Percentiles rank a stretch among this genome's conserved stretches.
These are phyloP conservation scores for Calonectria hawksworthii DNA, from an alignment of 2,329 filamentous ascomycete genomes.

Conservation along the genomic window DNA sequence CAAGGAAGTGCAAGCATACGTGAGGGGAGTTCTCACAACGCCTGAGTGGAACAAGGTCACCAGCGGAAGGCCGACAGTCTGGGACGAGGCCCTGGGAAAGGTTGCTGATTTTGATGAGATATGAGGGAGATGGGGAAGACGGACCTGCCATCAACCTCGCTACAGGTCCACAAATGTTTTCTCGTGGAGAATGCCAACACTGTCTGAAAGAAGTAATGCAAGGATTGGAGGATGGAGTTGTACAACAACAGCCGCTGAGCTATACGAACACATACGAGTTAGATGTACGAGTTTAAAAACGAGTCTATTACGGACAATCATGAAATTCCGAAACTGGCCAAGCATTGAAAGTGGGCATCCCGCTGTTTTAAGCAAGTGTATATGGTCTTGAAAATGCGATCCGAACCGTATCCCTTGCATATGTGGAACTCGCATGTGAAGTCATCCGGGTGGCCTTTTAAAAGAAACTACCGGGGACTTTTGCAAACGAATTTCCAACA, in stretches of 20 bases:
- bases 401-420: neutral
- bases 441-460: neutral
- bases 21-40: conserved; percentile 35
- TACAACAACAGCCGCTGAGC: neutral
- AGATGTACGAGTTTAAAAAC: neutral
- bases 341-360: neutral
- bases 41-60: conserved; percentile 45
- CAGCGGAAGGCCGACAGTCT: conserved; percentile 45
- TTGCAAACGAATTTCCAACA: neutral
- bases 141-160: neutral
- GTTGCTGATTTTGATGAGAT: conserved; percentile 36
- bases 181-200: neutral
- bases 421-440: neutral
- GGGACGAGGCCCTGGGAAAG: conserved; percentile 38
- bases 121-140: conserved; percentile 1
- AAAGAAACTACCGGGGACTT: neutral
- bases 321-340: neutral
- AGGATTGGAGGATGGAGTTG: neutral
- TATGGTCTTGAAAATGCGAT: neutral
- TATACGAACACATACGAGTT: neutral
- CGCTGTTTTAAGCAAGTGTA: conserved; percentile 1
- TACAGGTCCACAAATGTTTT: neutral
- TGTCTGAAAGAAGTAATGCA: neutral
- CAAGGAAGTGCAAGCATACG: conserved; percentile 38
- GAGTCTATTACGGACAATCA: neutral